phyloP scores from a whole-genome alignment of 106 monocot species.

The Narthecium ossifragum region DNA sequence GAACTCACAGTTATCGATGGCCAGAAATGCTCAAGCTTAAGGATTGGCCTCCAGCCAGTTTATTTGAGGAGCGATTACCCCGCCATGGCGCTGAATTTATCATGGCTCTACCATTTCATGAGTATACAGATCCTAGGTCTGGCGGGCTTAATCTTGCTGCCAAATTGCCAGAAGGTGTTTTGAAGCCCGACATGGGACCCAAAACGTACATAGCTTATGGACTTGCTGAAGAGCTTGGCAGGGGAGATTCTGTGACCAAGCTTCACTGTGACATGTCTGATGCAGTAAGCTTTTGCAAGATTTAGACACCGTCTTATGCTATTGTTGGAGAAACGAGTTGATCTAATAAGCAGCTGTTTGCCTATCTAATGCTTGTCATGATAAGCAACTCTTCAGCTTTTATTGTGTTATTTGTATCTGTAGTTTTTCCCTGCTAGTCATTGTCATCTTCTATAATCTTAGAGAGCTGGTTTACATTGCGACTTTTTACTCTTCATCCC shows the following conservation, averaged over 20 bases:
- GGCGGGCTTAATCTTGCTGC: conserved; percentile 78
- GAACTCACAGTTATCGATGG: conserved; percentile 44
- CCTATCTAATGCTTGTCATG: too few relatives aligned
- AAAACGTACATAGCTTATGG: conserved; percentile 99
- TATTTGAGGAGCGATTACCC: conserved; percentile 79
- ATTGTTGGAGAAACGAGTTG: too few relatives aligned
- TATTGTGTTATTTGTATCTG: too few relatives aligned
- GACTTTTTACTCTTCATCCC: too few relatives aligned
- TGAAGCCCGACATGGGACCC: conserved; percentile 90
- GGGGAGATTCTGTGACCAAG: conserved; percentile 97
- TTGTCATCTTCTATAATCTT: too few relatives aligned
- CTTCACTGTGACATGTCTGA: conserved; percentile 99
- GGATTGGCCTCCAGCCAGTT: conserved; percentile 87
- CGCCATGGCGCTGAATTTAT: conserved; percentile 93
- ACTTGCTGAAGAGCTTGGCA: conserved; percentile 57
- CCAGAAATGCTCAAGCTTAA: conserved; percentile 96
- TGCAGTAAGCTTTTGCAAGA: conserved; percentile 53
- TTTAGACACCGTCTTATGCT: too few relatives aligned
- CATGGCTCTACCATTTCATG: conserved; percentile 69
- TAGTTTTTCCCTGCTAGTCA: too few relatives aligned
- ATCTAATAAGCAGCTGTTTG: too few relatives aligned
- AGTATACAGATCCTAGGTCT: conserved; percentile 81
- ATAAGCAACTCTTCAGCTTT: too few relatives aligned
- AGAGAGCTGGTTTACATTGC: too few relatives aligned
- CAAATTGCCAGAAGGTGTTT: conserved; percentile 48